Conservation (phyloP, 2,329 filamentous ascomycete species). For the Neobulgaria alba region DNA sequence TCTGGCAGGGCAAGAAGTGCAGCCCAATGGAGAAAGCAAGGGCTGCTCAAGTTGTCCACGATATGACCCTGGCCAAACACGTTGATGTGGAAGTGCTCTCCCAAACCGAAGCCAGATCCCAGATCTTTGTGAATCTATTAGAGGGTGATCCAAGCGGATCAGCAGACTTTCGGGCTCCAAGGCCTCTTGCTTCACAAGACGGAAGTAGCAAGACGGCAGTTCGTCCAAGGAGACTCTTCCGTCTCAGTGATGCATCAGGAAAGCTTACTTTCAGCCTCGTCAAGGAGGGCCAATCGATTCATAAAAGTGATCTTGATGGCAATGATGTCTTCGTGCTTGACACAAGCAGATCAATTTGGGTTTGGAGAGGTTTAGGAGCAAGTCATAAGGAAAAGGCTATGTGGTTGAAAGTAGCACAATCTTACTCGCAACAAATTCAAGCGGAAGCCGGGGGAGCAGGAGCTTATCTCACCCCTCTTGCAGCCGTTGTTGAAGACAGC, state of each 20-base stretch:
- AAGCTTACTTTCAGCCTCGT: conserved; percentile 47
- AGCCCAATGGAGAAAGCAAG: conserved; percentile 63
- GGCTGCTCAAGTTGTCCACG: conserved; percentile 58
- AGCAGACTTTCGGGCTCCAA: conserved; percentile 33
- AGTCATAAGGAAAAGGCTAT: conserved; percentile 49
- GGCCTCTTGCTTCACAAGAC: conserved; percentile 32
- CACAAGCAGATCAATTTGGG: conserved; percentile 52
- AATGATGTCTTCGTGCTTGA: conserved; percentile 55
- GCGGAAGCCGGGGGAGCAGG: conserved; percentile 4
- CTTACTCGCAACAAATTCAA: conserved; percentile 37
- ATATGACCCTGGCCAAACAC: conserved; percentile 55
- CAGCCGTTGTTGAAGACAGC: conserved; percentile 47
- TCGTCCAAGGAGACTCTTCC: conserved; percentile 40
- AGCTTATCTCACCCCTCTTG: conserved; percentile 36
- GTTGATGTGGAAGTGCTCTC: conserved; percentile 57
- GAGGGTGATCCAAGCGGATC: conserved; percentile 38
- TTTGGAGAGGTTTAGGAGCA: conserved; percentile 54
- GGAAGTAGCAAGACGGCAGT: conserved; percentile 1
- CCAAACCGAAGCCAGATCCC: conserved; percentile 48
- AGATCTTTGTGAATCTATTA: conserved; percentile 46
- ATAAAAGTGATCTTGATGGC: conserved; percentile 42
- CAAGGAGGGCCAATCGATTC: conserved; percentile 43
- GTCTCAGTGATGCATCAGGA: conserved; percentile 54
- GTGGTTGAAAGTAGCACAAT: conserved; percentile 53
- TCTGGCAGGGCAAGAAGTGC: conserved; percentile 59